phyloP scores from a whole-genome alignment of 2,329 filamentous ascomycete species.

The Fusarium hainanense region DNA sequence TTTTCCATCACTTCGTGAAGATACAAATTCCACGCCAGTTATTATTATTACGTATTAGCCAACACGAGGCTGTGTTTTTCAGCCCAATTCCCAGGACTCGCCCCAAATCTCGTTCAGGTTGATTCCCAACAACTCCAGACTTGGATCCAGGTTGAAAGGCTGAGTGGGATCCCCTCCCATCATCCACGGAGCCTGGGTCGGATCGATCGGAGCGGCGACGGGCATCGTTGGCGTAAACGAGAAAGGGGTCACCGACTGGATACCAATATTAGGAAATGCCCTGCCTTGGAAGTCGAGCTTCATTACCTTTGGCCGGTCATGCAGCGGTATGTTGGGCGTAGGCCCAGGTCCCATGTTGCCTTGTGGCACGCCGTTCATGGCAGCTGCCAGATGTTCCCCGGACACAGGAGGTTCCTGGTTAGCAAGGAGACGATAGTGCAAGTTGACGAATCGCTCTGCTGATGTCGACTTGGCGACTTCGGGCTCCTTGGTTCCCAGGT shows the following conservation, averaged over 20 bases:
- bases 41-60: constrained; percentile 42
- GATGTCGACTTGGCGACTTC: constrained; percentile 68
- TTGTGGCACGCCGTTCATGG: constrained; percentile 39
- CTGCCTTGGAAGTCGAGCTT: constrained; percentile 43
- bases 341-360: constrained; percentile 46
- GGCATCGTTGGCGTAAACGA: constrained; percentile 52
- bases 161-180: constrained; percentile 49
- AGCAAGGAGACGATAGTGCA: constrained; percentile 67
- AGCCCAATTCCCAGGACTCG: constrained; percentile 59
- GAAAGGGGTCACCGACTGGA: constrained; percentile 58
- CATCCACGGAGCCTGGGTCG: constrained; percentile 51
- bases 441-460: constrained; percentile 68
- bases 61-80: constrained; percentile 21
- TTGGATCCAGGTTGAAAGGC: constrained; percentile 64
- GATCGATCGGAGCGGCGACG: constrained; percentile 51
- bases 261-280: constrained; percentile 47
- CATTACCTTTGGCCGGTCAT: constrained; percentile 55
- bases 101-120: constrained; percentile 68
- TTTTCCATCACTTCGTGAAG: constrained; percentile 5
- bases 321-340: constrained; percentile 49
- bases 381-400: constrained; percentile 44
- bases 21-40: constrained; percentile 30
- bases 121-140: constrained; percentile 63
- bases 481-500: constrained; percentile 66
- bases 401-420: constrained; percentile 62